A percentile compares a stretch with the other conserved stretches of the same genome.
Conservation (phyloP, 2,329 filamentous ascomycete genomes). For the Epichloe elymi region DNA sequence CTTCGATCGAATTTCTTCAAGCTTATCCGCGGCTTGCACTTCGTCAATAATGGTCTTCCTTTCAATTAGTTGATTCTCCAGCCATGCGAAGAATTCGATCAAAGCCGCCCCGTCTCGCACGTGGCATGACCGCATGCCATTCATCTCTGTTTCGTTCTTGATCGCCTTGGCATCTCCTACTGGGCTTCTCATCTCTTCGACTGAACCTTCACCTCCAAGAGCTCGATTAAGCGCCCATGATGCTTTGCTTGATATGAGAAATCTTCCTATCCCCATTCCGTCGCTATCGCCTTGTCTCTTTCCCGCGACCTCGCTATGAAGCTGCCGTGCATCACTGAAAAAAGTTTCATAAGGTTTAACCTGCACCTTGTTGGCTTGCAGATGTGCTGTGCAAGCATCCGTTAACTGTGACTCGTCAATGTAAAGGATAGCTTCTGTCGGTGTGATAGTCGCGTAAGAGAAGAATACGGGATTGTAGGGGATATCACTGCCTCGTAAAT, state of each 20-base stretch:
- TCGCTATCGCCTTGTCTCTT: slow-evolving; percentile 20
- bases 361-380: slow-evolving; percentile 54
- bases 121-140: slow-evolving; percentile 90
- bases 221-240: slow-evolving; percentile 88
- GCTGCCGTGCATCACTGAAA: slow-evolving; percentile 64
- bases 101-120: slow-evolving; percentile 85
- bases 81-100: slow-evolving; percentile 90
- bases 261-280: slow-evolving; percentile 41
- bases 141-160: slow-evolving; percentile 81
- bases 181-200: slow-evolving; percentile 78
- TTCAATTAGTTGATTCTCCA: slow-evolving; percentile 72
- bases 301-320: slow-evolving; percentile 31
- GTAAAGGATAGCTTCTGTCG: slow-evolving; percentile 65
- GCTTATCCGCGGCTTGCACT: slow-evolving; percentile 80
- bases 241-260: slow-evolving; percentile 73
- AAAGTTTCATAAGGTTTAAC: slow-evolving; percentile 68
- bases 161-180: slow-evolving; percentile 84
- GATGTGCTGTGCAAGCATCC: slow-evolving; percentile 52
- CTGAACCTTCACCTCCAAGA: slow-evolving; percentile 70
- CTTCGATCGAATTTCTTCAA: slow-evolving; percentile 60
- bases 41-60: slow-evolving; percentile 70
- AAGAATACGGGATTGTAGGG: slow-evolving; percentile 98
- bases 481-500: slow-evolving; percentile 86
- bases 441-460: slow-evolving; percentile 82
- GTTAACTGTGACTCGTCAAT: slow-evolving; percentile 69